A percentile compares a stretch with the other conserved stretches of the same genome.
Evolutionary conservation across 345 rosid genomes (phyloP).

Genomic region (Rubroshorea leprosula): DNA sequence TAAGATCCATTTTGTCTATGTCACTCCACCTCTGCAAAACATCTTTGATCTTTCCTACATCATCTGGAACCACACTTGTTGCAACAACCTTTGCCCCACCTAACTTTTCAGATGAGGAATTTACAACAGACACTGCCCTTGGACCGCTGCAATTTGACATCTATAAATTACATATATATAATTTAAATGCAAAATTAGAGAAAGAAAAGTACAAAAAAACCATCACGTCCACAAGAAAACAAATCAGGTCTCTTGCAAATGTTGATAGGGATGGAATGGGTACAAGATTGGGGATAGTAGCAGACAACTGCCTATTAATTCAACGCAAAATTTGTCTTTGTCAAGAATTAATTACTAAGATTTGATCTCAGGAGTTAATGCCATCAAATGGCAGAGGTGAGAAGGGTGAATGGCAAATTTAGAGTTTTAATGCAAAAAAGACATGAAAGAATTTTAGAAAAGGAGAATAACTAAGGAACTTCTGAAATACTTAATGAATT

Average conservation of each 20-base stretch:
- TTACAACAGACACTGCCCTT: conserved; percentile 65
- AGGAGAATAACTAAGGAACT: no score
- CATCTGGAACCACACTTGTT: conserved; percentile 79
- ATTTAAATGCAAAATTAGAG: conserved; percentile 1
- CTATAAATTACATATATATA: not conserved
- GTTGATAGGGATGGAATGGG: not conserved
- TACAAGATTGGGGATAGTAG: not conserved
- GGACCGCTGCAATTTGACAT: conserved; percentile 66
- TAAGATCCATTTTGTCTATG: conserved; percentile 66
- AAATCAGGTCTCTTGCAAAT: not conserved
- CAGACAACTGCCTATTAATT: not conserved
- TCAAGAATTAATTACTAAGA: conserved; percentile 1
- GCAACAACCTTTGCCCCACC: conserved; percentile 78
- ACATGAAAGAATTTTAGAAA: no score
- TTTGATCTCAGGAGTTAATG: no score
- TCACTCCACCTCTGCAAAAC: conserved; percentile 76
- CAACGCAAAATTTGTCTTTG: not conserved
- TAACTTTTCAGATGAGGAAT: conserved; percentile 75
- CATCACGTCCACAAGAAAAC: not conserved
- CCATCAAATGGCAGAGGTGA: no score
- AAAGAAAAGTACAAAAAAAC: not conserved
- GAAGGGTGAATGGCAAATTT: no score
- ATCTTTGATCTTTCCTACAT: conserved; percentile 61
- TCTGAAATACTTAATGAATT: no score
- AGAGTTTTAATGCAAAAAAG: no score